Evolutionary conservation across 176 grass and related monocot species (phyloP), one percentile per base, ranked within the genome.

Genomic region (Aegilops sharonensis): DNA sequence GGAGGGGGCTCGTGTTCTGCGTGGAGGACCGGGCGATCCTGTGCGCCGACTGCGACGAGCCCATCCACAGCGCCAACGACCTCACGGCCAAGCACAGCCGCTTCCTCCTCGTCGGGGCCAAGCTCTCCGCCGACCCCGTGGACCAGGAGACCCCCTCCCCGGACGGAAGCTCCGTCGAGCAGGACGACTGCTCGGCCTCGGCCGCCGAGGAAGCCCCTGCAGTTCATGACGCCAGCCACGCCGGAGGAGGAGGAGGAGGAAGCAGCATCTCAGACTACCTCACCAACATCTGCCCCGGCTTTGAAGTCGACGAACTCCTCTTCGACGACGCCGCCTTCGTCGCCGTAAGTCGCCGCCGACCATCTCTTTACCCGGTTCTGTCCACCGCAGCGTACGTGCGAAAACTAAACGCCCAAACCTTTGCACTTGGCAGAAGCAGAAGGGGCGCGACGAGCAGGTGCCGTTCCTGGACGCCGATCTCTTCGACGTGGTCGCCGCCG

Each of bases 1-100:
- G 74, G 68, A 87, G 87, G 56, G 97, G 92, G 24, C 66, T 93
- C 36, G 88, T 99, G 86, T 97, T 99, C 91, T 99, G 97, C 91
- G 94, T 94, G 35, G 94, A 99, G 92, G 97, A 99, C 85, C 74
- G 97, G 52, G 94, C 97, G 73, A 96, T 96, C 81, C 94, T 99
- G 42, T 99, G 97, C 97, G 78, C 83, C 23, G 92, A 95, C 43
- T 99, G 97, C 80, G 97, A 99, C 75, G 90, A 86, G 4, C 90
- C 92, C 48, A 90, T 99, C 83, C 97, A 99, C 80, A 69, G 78
- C 79, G 92, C 89, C 18, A 99, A 96, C 85, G 79, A 96, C 1
- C 88, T 99, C 74, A 97, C 92, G 34, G 91, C 89, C 90, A 97
- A 94, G 91, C 97, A 99, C 86, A 97, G 50, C 54, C 87, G 97